phyloP scores from a whole-genome alignment of 768 basidiomycete species.

The Mycena latifolia region DNA sequence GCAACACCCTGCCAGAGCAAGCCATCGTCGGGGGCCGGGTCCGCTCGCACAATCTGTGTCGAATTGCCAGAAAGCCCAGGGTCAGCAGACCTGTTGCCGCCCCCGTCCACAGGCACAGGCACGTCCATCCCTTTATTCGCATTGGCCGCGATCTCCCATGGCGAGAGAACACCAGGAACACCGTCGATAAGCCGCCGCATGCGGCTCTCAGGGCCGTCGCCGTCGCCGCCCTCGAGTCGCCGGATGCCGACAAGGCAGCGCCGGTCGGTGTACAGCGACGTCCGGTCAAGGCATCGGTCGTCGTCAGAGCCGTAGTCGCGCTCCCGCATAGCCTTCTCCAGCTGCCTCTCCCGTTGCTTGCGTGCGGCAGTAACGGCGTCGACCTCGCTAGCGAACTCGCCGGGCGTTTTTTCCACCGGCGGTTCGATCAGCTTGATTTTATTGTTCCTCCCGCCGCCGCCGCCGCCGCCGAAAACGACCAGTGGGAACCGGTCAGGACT shows the following conservation, averaged over 20 bases:
- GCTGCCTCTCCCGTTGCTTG: conserved; percentile 51
- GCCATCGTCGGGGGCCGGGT: conserved; percentile 4
- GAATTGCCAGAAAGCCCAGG: conserved; percentile 5
- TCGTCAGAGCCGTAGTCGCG: conserved; percentile 34
- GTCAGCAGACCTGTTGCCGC: conserved; percentile 16
- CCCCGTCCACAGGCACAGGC: too few species aligned
- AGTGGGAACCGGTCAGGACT: conserved; percentile 86
- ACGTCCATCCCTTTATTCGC: too few species aligned
- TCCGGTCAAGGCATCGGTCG: conserved; percentile 29
- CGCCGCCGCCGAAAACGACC: conserved; percentile 78
- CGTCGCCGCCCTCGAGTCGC: conserved; percentile 64
- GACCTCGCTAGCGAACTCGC: conserved; percentile 53
- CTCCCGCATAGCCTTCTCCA: too few species aligned
- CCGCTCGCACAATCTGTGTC: neutral
- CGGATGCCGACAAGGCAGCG: conserved; percentile 76
- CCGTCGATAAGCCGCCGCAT: conserved; percentile 71
- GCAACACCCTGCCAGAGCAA: conserved; percentile 41
- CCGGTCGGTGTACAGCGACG: conserved; percentile 53
- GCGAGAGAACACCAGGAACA: conserved; percentile 52
- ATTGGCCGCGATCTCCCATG: conserved; percentile 40
- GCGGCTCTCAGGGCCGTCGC: conserved; percentile 50
- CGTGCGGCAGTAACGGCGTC: conserved; percentile 60
- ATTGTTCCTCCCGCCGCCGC: conserved; percentile 46
- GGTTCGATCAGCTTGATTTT: conserved; percentile 23
- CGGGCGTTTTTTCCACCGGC: conserved; percentile 19